Conservation (phyloP, 1,284 basidiomycete species). For the Jaminaea rosea region DNA sequence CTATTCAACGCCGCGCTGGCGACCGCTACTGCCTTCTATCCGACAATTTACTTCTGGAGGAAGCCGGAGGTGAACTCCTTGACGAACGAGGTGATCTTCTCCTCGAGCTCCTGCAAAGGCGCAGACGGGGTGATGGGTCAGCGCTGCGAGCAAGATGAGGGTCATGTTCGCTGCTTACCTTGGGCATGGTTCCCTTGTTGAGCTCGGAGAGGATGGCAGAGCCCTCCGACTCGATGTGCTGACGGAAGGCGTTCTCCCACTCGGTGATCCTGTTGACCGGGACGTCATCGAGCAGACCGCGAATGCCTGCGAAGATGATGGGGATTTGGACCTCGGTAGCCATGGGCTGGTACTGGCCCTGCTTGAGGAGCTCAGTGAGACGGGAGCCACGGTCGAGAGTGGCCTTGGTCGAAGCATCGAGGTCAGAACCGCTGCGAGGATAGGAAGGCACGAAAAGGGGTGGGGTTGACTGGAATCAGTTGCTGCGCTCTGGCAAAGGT, state of each 20-base stretch:
- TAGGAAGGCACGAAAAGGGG: too few relatives aligned
- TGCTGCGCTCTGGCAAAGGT: too few relatives aligned
- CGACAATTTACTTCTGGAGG: conserved; percentile 28
- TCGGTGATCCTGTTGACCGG: conserved; percentile 86
- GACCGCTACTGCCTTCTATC: too few relatives aligned
- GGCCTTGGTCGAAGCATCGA: conserved; percentile 82
- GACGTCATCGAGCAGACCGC: conserved; percentile 64
- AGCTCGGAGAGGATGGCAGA: conserved; percentile 55
- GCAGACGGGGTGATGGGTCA: too few relatives aligned
- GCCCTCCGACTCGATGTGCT: conserved; percentile 52
- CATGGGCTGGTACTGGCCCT: conserved; percentile 71
- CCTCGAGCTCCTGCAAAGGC: conserved; percentile 84
- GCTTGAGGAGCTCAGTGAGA: conserved; percentile 96
- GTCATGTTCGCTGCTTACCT: too few relatives aligned
- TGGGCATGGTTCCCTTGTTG: conserved; percentile 66
- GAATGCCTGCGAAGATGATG: conserved; percentile 97
- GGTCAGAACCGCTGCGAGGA: conserved; percentile 98
- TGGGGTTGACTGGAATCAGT: too few relatives aligned
- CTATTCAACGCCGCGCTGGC: too few relatives aligned
- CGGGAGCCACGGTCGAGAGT: conserved; percentile 91
- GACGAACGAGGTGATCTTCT: conserved; percentile 54
- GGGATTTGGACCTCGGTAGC: conserved; percentile 93
- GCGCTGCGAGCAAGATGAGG: too few relatives aligned
- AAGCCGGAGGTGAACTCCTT: conserved; percentile 37
- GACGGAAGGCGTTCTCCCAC: conserved; percentile 83